Evolutionary conservation across 352 stramenopile genomes (phyloP).

Genomic region (Thraustochytrium striatum): DNA sequence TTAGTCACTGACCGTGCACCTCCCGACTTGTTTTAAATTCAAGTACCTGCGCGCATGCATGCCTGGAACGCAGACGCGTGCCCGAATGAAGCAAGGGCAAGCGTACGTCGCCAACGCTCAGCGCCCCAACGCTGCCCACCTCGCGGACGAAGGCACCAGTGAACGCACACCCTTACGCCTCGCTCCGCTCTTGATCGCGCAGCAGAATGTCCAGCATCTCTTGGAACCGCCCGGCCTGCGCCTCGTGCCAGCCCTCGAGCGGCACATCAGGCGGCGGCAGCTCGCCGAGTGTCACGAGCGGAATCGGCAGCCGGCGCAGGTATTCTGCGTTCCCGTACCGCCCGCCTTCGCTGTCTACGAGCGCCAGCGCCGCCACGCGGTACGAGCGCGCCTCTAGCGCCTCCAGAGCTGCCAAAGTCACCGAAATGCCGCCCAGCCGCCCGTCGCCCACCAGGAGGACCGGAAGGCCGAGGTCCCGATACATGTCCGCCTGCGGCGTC

Average conservation of each 20-base stretch:
- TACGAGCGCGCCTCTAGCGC: constrained; percentile 83
- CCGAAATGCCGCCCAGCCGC: constrained; percentile 89
- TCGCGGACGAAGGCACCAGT: too few relatives aligned
- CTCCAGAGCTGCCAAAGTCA: constrained; percentile 86
- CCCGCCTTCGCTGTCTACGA: constrained; percentile 69
- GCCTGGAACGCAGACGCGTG: background rate
- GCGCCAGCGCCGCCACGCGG: constrained; percentile 72
- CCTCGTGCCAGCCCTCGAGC: constrained; percentile 65
- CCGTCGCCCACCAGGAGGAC: constrained; percentile 92
- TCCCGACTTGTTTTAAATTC: background rate
- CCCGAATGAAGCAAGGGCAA: too few relatives aligned
- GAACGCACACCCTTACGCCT: too few relatives aligned
- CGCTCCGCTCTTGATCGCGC: too few relatives aligned
- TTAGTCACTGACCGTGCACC: background rate
- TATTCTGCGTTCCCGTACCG: constrained; percentile 68
- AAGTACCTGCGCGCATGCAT: background rate
- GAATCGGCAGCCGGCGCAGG: constrained; percentile 61
- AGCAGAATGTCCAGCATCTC: constrained; percentile 60
- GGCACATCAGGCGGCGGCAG: constrained; percentile 70
- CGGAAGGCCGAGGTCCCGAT: constrained; percentile 75
- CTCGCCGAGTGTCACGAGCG: constrained; percentile 67
- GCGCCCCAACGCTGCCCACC: too few relatives aligned
- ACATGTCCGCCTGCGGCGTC: constrained; percentile 87
- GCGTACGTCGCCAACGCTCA: too few relatives aligned
- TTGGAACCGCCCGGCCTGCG: constrained; percentile 61